A percentile compares a stretch with the other conserved stretches of the same genome.
phyloP scores from a whole-genome alignment of 225 moss, liverwort and hornwort genomes.

The Ulota crispa region DNA sequence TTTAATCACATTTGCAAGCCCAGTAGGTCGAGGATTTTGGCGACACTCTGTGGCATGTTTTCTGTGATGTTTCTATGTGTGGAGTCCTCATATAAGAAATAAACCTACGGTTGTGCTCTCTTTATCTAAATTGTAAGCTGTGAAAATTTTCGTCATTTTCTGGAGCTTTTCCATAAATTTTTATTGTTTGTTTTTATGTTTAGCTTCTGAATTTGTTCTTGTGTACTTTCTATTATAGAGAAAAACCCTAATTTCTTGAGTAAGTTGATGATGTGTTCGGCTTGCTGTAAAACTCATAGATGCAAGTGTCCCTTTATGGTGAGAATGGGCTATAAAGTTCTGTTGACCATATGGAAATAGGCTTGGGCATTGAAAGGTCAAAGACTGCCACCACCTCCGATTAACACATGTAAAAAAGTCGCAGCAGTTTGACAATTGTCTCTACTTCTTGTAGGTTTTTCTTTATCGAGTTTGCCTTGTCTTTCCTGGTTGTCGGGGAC shows the following conservation, averaged over 20 bases:
- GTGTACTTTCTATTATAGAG: background rate
- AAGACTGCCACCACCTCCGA: background rate
- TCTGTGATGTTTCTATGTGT: no score
- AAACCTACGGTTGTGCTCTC: no score
- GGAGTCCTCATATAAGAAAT: no score
- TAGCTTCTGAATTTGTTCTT: background rate
- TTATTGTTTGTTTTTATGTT: background rate
- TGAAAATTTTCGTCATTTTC: background rate
- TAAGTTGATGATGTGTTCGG: background rate
- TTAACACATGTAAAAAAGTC: background rate
- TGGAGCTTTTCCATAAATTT: background rate
- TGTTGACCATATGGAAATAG: background rate
- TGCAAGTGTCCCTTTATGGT: background rate
- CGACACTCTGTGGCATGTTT: no score
- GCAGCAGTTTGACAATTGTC: slow-evolving; percentile 23
- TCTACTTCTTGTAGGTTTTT: slow-evolving; percentile 46
- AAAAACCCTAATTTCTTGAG: background rate
- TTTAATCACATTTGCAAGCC: no score
- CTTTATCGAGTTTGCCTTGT: slow-evolving; percentile 89
- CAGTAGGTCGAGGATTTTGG: no score
- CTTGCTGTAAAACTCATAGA: background rate
- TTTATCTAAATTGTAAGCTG: background rate
- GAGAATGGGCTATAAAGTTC: background rate
- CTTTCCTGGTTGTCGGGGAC: slow-evolving; percentile 84
- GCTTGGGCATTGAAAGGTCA: background rate